A percentile compares a stretch with the other conserved stretches of the same genome.
Conservation (phyloP, 1,139 yeast species). For the Saccharomyces uvarum region DNA sequence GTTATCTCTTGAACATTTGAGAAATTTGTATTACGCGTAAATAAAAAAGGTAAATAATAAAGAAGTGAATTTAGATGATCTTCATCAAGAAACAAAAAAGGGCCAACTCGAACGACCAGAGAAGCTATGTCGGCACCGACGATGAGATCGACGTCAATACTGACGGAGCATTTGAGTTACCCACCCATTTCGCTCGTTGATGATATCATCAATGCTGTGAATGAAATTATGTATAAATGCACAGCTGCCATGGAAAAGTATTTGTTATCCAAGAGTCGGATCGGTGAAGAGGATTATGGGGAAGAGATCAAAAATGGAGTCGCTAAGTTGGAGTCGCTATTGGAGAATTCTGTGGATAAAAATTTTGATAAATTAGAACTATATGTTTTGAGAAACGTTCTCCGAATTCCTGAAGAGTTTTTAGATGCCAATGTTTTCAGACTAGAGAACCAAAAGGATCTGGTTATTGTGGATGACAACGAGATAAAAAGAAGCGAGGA, state of each 20-base stretch:
- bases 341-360: slow-evolving; percentile 73
- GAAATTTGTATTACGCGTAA: background rate
- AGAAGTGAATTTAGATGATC: background rate
- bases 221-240: slow-evolving; percentile 76
- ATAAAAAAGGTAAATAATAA: background rate
- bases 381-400: slow-evolving; percentile 69
- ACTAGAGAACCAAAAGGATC: slow-evolving; percentile 58
- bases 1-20: background rate
- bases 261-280: slow-evolving; percentile 34
- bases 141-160: slow-evolving; percentile 44
- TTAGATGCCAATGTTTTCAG: slow-evolving; percentile 60
- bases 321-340: slow-evolving; percentile 67
- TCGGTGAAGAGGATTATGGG: slow-evolving; percentile 21
- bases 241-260: slow-evolving; percentile 72
- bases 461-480: slow-evolving; percentile 27
- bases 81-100: background rate
- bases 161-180: slow-evolving; percentile 82
- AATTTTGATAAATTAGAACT: slow-evolving; percentile 84
- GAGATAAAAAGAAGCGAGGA: background rate
- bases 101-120: background rate
- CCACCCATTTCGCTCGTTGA: slow-evolving; percentile 84
- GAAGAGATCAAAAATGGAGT: slow-evolving; percentile 68
- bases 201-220: slow-evolving; percentile 83
- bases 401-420: slow-evolving; percentile 63
- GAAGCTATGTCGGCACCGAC: slow-evolving; percentile 37